Conservation (phyloP, 2,329 filamentous ascomycete species). For the Xylariales sp. region DNA sequence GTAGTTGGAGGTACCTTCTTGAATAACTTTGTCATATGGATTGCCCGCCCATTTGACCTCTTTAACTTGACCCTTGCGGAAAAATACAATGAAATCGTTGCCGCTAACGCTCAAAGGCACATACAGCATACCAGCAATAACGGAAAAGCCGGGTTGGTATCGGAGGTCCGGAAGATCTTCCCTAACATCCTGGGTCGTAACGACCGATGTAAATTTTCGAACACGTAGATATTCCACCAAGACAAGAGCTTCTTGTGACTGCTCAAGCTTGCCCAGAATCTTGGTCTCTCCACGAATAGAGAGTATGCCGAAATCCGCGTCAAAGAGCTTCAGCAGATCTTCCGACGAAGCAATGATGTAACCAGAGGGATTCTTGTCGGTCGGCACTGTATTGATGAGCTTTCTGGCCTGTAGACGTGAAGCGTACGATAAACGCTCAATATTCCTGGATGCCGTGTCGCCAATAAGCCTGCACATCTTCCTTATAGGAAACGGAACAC, state of each 20-base stretch:
- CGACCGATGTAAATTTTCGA: conserved; percentile 68
- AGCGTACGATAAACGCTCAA: conserved; percentile 82
- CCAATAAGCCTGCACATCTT: conserved; percentile 90
- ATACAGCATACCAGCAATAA: conserved; percentile 74
- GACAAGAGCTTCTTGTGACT: conserved; percentile 78
- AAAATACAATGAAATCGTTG: conserved; percentile 85
- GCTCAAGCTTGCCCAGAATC: conserved; percentile 68
- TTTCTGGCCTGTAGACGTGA: conserved; percentile 82
- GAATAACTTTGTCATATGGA: conserved; percentile 74
- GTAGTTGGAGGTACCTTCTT: conserved; percentile 67
- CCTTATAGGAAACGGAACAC: conserved; percentile 85
- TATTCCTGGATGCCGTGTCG: conserved; percentile 80
- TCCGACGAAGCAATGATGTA: conserved; percentile 90
- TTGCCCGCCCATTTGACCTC: conserved; percentile 86
- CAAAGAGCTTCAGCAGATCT: conserved; percentile 76
- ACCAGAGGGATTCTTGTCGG: conserved; percentile 75
- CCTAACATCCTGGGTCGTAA: conserved; percentile 71
- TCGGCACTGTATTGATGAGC: conserved; percentile 79
- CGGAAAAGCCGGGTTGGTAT: conserved; percentile 74
- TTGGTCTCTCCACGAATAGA: conserved; percentile 89
- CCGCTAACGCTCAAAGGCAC: conserved; percentile 76
- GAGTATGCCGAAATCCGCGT: conserved; percentile 80
- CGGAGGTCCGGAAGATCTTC: conserved; percentile 77
- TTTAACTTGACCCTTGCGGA: conserved; percentile 70
- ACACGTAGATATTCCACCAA: conserved; percentile 82